Evolutionary conservation across 257 asterid genomes (phyloP), one percentile per base, ranked within the genome.

Genomic region (Leonotis leonurus): DNA sequence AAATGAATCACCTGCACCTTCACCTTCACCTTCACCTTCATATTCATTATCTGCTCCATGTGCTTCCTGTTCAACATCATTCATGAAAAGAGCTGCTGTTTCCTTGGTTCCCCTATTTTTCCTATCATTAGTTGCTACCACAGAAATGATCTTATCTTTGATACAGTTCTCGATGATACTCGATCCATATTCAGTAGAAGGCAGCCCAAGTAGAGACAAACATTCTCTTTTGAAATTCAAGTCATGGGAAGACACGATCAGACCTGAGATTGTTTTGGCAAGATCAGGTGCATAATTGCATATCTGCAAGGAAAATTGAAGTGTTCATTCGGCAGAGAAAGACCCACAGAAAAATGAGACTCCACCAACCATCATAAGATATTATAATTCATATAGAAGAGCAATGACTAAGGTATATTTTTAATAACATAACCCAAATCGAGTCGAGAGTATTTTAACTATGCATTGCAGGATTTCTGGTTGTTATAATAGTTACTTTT

Each of bases 271-370:
- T 33, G 95, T 72, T 79, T 78, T 83, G 22, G 98, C 94, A 69
- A 92, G 95, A 41, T 89, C 91, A n/a, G 97, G 97, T 30, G 90
- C 97, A 54, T 86, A 83, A 48, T 76, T 77, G 69, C 82, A 80
- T 32, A 82, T 80, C 99, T 89, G 88, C 53, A 56, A 53, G 45
- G 54, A 43, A 40, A 32, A 43, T 11, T 7, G 4, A 6, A n/a
- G 14, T 33, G 37, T 33, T 33, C 9, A n/a, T 8, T 35, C 40
- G 41, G 43, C 24, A 62, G 22, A 16, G n/a, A 26, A 3, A 65
- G 18, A 44, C 29, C 14, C 12, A 29, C 6, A 8, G 25, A 55
- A 67, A 33, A 43, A 67, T 5, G 43, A 60, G 32, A 26, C 33
- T 37, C 17, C 43, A 52, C 22, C 8, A 3, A 17, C 44, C 56